Base-by-base conservation (phyloP, 1,139 yeast species). In the Lodderomyces jiufengensis region DNA sequence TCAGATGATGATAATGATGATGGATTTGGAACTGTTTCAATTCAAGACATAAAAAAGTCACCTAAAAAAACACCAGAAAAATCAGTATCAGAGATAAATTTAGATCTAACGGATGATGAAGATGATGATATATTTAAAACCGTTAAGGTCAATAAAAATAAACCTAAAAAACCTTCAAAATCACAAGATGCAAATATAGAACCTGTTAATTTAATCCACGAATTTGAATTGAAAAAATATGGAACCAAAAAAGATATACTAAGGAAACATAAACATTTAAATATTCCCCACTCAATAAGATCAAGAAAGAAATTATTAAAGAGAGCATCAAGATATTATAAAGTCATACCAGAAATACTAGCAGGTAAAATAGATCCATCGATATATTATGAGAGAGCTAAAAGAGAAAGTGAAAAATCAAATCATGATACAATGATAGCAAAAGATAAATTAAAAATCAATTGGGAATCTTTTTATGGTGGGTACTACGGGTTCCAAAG, bases 401-500 rank as follows among this genome's bases (percentile, higher is more conserved):
- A 65, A 23, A 43, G 50, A 8, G 64, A 68, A 32, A 56, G 54
- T 14, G 43, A 55, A 9, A 42, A 48, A 1, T 76, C 82, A 0
- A 44, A 51, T 2, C 62, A 68, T 27, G 62, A 70, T 3, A 59
- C 72, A 1, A 59, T 82, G 46, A 63, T 81, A 3, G 61, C 60
- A 14, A 52, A 58, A 16, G 84, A 79, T 32, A 63, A 75, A 31
- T 60, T 71, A 48, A 57, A 56, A 10, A 51, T 79, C 14, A 67
- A 76, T 23, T 70, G 80, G 61, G 47, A 56, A 10, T 47, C 53
- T 16, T 79, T 73, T 46, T 59, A 65, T 8, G 78, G 78, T n/a
- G 90, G 90, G 0, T 82, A 72, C 48, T 72, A 73, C 46, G 90
- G 90, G 0, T 55, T 73, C 27, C 65, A 67, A 40, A 59, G 87